A percentile compares a stretch with the other conserved stretches of the same genome.
These are phyloP conservation scores for Phytophthora rubi DNA, from an alignment of 352 stramenopile genomes.

Conservation along the genomic window DNA sequence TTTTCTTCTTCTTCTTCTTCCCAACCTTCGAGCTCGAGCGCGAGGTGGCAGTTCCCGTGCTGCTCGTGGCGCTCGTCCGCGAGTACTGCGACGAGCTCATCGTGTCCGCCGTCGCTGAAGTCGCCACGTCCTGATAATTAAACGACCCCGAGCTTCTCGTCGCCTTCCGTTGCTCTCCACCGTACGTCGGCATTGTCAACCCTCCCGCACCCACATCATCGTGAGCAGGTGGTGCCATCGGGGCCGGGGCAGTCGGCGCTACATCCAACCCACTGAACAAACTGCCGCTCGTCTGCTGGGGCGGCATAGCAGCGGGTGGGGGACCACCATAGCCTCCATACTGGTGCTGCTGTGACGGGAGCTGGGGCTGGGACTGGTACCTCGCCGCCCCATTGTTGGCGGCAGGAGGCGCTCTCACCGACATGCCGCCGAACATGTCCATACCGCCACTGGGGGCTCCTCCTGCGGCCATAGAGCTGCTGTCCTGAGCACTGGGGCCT, in stretches of 20 bases:
- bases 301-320: slow-evolving; percentile 1
- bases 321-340: slow-evolving; percentile 43
- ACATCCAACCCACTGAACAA: slow-evolving; percentile 64
- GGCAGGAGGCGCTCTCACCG: slow-evolving; percentile 48
- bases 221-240: slow-evolving; percentile 16
- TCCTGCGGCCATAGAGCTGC: slow-evolving; percentile 9
- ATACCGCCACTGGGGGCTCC: slow-evolving; percentile 17
- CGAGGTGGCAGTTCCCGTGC: slow-evolving; percentile 34
- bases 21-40: slow-evolving; percentile 49
- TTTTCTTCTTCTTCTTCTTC: slow-evolving; percentile 89
- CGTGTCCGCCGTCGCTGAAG: slow-evolving; percentile 12
- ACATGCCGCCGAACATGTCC: slow-evolving; percentile 86
- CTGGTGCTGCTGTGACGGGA: slow-evolving; percentile 16
- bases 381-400: slow-evolving; percentile 8
- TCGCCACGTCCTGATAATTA: slow-evolving; percentile 69
- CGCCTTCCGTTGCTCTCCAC: slow-evolving; percentile 47
- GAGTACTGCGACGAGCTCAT: slow-evolving; percentile 31
- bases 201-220: slow-evolving; percentile 26
- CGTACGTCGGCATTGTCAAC: slow-evolving; percentile 21
- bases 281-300: slow-evolving; percentile 26
- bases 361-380: slow-evolving; percentile 31
- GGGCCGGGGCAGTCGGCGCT: slow-evolving; percentile 26
- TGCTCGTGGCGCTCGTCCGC: slow-evolving; percentile 36
- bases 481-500: slow-evolving; percentile 25
- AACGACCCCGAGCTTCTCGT: slow-evolving; percentile 51